Evolutionary conservation across 2,329 filamentous ascomycete genomes (phyloP).

Genomic region (Paraphoma chrysanthemicola): DNA sequence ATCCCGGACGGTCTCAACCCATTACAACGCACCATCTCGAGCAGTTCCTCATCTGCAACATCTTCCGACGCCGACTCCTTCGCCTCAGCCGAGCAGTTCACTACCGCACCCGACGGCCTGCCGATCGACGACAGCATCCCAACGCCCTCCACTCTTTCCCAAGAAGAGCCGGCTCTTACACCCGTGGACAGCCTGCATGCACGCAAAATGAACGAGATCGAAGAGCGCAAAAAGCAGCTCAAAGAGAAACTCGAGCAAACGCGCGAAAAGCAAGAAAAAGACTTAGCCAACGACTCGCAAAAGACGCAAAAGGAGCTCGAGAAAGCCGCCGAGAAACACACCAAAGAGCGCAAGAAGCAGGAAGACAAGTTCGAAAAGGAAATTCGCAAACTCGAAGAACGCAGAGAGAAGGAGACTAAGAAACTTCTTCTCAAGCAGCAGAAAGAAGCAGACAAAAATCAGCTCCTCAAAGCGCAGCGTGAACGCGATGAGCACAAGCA

Average conservation of each 20-base stretch:
- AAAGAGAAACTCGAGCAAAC: conserved; percentile 68
- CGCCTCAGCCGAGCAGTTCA: conserved; percentile 53
- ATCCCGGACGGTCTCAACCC: conserved; percentile 32
- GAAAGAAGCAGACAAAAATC: conserved; percentile 64
- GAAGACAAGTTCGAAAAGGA: conserved; percentile 51
- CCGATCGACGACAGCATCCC: conserved; percentile 30
- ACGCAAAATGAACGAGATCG: conserved; percentile 68
- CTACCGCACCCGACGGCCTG: conserved; percentile 41
- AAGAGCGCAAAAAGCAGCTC: conserved; percentile 63
- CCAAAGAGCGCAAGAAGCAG: conserved; percentile 58
- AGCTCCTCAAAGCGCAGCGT: conserved; percentile 54
- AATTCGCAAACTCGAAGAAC: conserved; percentile 70
- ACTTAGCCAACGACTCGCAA: conserved; percentile 26
- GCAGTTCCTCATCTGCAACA: conserved; percentile 29
- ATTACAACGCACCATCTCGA: conserved; percentile 35
- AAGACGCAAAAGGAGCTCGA: conserved; percentile 60
- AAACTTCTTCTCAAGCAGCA: conserved; percentile 70
- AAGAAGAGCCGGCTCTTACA: conserved; percentile 25
- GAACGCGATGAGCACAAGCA: conserved; percentile 57
- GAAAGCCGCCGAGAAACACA: conserved; percentile 69
- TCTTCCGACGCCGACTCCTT: conserved; percentile 45
- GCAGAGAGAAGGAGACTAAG: conserved; percentile 68
- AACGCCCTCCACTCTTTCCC: conserved; percentile 35
- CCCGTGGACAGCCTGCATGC: conserved; percentile 38
- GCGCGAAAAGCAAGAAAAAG: conserved; percentile 58